phyloP scores from a whole-genome alignment of 2,329 filamentous ascomycete species.

The Fusarium agapanthi region DNA sequence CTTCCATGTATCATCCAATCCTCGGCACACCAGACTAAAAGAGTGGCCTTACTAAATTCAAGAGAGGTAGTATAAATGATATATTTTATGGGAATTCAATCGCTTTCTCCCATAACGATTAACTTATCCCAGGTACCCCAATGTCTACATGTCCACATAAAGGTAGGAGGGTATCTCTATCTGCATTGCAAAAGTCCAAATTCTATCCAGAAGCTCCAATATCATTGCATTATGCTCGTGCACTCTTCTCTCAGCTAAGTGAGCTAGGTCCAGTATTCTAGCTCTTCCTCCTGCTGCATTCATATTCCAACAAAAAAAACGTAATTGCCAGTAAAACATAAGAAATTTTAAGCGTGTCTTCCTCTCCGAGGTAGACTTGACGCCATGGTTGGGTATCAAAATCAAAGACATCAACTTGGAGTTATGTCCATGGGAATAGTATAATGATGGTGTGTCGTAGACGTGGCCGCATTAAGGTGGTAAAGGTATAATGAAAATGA shows the following conservation, averaged over 20 bases:
- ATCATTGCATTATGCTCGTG: slow-evolving; percentile 23
- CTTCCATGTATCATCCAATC: not conserved
- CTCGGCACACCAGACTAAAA: not conserved
- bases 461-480: slow-evolving; percentile 42
- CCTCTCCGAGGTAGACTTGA: slow-evolving; percentile 18
- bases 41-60: not conserved
- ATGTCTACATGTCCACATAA: slow-evolving; percentile 24
- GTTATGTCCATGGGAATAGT: slow-evolving; percentile 12
- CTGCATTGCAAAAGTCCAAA: slow-evolving; percentile 13
- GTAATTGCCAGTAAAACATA: slow-evolving; percentile 15
- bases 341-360: slow-evolving; percentile 15
- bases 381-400: slow-evolving; percentile 40
- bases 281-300: slow-evolving; percentile 3
- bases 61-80: not conserved
- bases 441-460: slow-evolving; percentile 28
- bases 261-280: slow-evolving; percentile 5
- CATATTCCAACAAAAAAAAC: slow-evolving; percentile 20
- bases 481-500: slow-evolving; percentile 10
- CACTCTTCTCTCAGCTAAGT: slow-evolving; percentile 13
- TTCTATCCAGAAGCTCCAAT: slow-evolving; percentile 21
- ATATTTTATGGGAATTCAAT: slow-evolving; percentile 5
- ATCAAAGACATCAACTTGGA: slow-evolving; percentile 24
- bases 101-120: slow-evolving; percentile 1
- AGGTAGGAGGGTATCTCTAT: slow-evolving; percentile 34
- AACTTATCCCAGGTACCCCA: slow-evolving; percentile 15